Percentiles rank a stretch among this genome's conserved stretches.
Conservation (phyloP, 1,284 basidiomycete genomes). For the Polyporus tsugae region DNA sequence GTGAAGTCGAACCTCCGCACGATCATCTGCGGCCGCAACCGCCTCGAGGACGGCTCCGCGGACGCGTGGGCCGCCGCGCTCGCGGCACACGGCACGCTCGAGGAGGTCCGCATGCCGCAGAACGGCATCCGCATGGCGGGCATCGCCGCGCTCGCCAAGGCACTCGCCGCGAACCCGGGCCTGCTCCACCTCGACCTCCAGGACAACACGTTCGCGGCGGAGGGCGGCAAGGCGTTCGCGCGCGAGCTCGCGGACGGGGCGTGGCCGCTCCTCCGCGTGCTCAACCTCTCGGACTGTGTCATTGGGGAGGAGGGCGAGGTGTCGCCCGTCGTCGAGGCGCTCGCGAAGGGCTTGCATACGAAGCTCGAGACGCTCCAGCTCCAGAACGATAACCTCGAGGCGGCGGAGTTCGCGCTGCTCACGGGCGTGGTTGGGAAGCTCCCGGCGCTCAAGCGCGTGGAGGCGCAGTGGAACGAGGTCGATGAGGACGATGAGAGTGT, state of each 20-base stretch:
- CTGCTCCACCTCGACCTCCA: conserved; percentile 90
- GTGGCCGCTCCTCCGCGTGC: conserved; percentile 78
- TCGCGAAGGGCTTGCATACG: conserved; percentile 78
- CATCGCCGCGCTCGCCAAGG: conserved; percentile 82
- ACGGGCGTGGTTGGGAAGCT: conserved; percentile 73
- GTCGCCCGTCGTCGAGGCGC: conserved; percentile 68
- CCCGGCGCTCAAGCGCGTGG: conserved; percentile 67
- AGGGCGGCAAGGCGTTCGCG: conserved; percentile 81
- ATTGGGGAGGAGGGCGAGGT: conserved; percentile 76
- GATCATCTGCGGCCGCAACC: conserved; percentile 94
- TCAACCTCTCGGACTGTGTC: conserved; percentile 95
- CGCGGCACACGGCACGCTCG: conserved; percentile 81
- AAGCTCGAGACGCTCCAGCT: conserved; percentile 81
- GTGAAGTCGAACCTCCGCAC: conserved; percentile 71
- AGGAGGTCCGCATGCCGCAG: conserved; percentile 93
- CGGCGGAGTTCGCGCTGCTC: conserved; percentile 72
- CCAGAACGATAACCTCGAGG: conserved; percentile 91
- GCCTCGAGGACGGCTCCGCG: conserved; percentile 93
- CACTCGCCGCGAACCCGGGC: conserved; percentile 73
- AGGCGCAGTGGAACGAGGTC: conserved; percentile 89
- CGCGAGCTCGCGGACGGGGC: conserved; percentile 59
- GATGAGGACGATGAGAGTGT: conserved; percentile 81
- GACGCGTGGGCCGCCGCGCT: conserved; percentile 89
- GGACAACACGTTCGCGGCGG: conserved; percentile 92
- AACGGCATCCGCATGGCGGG: conserved; percentile 98